Base-by-base conservation (phyloP, 768 basidiomycete species). In the Strobilomyces echinocephalus region DNA sequence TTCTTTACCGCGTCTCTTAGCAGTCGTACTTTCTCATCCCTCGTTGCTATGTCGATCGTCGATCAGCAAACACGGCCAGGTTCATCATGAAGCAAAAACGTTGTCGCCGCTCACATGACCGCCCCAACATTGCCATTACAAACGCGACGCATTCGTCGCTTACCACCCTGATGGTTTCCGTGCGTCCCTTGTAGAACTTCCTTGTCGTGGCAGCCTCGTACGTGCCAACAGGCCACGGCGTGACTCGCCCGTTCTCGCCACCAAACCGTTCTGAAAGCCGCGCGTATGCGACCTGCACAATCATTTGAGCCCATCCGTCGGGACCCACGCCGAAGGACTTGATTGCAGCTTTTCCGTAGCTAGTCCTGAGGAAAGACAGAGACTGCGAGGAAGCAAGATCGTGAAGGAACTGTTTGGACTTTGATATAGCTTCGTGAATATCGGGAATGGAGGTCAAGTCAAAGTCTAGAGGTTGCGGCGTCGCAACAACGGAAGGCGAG, bases 181-280 rank as follows among this genome's bases (percentile, higher is more conserved):
- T 97, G 44, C 95, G 79, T 14, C 95, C 95, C 64, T 93, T 89
- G 71, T 79, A 79, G 71, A 88, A 97, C 67, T 80, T 82, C 31
- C 95, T 79, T n/a, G 92, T 94, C 56, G 89, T 85, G 33, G 93
- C 93, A 52, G 91, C 88, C 72, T 97, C 95, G 66, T 97, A 97
- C n/a, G 92, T 93, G 5, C 81, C 90, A 3, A 89, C 92, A 28
- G 74, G 73, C 73, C 77, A 74, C 35, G 76, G 69, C 3, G 64
- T 61, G 2, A 55, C 58, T n/a, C 67, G 60, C 40, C 58, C 56
- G 36, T 60, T 58, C 44, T 55, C 44, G 1, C 48, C 46, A 35
- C 49, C 44, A 26, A 65, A 65, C 16, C 53, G 59, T 38, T 77
- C 75, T 30, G 85, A 71, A 33, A 92, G 77, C 1, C 93, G 81